Base-by-base conservation (phyloP, 2,329 filamentous ascomycete genomes). In the Rosellinia necatrix region DNA sequence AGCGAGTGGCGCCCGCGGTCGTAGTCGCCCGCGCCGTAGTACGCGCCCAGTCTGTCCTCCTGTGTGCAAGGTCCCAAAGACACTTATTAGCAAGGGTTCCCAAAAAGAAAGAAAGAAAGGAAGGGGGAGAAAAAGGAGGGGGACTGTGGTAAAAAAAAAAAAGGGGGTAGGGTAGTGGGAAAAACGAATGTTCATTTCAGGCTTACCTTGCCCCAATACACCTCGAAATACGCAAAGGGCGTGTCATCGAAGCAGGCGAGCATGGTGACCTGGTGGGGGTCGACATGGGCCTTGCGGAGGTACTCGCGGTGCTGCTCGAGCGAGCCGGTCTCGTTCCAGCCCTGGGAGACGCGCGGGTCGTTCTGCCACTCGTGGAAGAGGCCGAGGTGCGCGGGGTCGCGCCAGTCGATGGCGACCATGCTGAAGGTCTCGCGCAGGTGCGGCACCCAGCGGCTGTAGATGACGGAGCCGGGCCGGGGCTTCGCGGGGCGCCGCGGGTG, bases 361-460 rank as follows among this genome's bases (percentile, higher is more conserved):
- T 93, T 93, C 73, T 92, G 89, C 90, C 90, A 93, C 53, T 79
- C 79, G 72, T 92, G 86, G 77, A 93, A 92, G 4, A 91, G 77
- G 13, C 77, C 74, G 47, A 92, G 74, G 72, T 93, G 89, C 65
- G 83, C 78, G 1, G 76, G 68, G 66, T 90, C 76, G 27, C 78
- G 67, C 72, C 83, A 89, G 70, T 92, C 86, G 1, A 93, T 79
- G 9, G 84, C 85, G n/a, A 89, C 78, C 77, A 92, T 88, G 58
- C 86, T 90, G 71, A 92, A 92, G 62, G 84, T 88, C 76, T 92
- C 87, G 58, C 84, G 78, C 35, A 92, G 77, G 66, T 92, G 85
- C 6, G 89, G 88, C 58, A 92, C 87, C 76, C 87, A 92, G 53
- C 90, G 85, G 68, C 88, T 91, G 76, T 93, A 93, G 63, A 90